Base-by-base conservation (phyloP, 2,329 filamentous ascomycete species). In the Alternaria infectoria region DNA sequence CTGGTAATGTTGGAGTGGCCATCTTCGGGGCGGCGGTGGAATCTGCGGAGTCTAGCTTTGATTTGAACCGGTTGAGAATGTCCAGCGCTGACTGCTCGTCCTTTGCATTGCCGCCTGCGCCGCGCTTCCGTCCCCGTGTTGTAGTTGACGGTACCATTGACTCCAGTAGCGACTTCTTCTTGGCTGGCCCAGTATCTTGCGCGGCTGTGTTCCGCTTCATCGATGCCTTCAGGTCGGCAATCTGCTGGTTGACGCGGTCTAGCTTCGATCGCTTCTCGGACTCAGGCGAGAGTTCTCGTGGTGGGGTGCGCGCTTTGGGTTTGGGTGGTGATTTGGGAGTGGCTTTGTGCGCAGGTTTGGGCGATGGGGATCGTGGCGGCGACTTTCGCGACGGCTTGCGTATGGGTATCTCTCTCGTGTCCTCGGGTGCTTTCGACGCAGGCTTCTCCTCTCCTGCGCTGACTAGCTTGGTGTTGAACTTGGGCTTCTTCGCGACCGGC, bases 51-150 rank as follows among this genome's bases (percentile, higher is more conserved):
- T 80, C 91, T 6, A 99, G 85, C 67, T 91, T 93, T 4, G 89
- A 87, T 74, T 90, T 91, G 81, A 98, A 99, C 0, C 89, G 90
- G 62, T 90, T 90, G 61, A 98, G 86, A 45, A 94, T 83, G 59
- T 90, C 87, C 15, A 97, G 77, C 0, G 91, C 85, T 13, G 74
- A 71, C 56, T 77, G 72, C 56, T 88, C 86, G 62, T 87, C 83
- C 10, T 70, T 64, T 11, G 74, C 52, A 13, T 89, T 87, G 8
- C 82, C 86, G 50, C 87, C 89, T 13, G 86, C 86, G 55, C 88
- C 85, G 59, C 91, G 84, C 80, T 93, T 94, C 51, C 92, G 87
- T 3, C 90, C 92, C 11, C 88, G 84, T 15, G 88, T 89, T 9
- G 91, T 90, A 10, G 87, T 92, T 57, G 88, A 82, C 0, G 93